A percentile compares a stretch with the other conserved stretches of the same genome.
Conservation (phyloP, 306 rosid genomes). For the Senna tora region DNA sequence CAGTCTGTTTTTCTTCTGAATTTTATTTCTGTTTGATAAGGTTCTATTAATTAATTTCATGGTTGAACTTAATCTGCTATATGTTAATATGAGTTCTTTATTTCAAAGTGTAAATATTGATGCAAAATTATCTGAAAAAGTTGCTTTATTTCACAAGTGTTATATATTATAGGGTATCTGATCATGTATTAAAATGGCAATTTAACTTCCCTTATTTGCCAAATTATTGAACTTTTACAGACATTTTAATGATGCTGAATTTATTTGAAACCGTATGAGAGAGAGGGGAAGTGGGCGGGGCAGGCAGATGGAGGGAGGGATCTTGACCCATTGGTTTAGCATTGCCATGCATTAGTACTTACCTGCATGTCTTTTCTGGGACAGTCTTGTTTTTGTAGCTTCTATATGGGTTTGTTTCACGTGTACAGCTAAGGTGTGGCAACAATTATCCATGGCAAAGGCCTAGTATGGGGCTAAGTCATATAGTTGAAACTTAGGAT, state of each 20-base stretch:
- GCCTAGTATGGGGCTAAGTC: too few relatives aligned
- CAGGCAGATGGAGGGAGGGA: too few relatives aligned
- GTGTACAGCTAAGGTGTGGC: too few relatives aligned
- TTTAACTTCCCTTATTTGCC: neutral
- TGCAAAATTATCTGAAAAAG: neutral
- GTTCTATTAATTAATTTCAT: neutral
- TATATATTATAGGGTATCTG: too few relatives aligned
- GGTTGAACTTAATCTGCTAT: constrained; percentile 20
- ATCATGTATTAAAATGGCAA: too few relatives aligned
- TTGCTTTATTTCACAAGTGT: constrained; percentile 13
- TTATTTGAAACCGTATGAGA: neutral
- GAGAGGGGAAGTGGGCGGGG: too few relatives aligned
- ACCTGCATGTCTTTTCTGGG: neutral
- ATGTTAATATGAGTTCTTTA: neutral
- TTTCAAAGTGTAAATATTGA: neutral
- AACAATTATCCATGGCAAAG: too few relatives aligned
- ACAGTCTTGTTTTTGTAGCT: neutral
- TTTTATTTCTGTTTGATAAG: constrained; percentile 19
- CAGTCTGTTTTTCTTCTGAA: constrained; percentile 21
- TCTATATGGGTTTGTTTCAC: neutral
- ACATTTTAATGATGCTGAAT: neutral
- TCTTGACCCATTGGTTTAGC: too few relatives aligned
- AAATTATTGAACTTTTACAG: neutral
- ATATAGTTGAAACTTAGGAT: too few relatives aligned
- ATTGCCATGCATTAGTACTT: neutral